Percentiles rank a stretch among this genome's conserved stretches.
Evolutionary conservation across 805 yeast species (phyloP).

Genomic region (Pichia membranifaciens): DNA sequence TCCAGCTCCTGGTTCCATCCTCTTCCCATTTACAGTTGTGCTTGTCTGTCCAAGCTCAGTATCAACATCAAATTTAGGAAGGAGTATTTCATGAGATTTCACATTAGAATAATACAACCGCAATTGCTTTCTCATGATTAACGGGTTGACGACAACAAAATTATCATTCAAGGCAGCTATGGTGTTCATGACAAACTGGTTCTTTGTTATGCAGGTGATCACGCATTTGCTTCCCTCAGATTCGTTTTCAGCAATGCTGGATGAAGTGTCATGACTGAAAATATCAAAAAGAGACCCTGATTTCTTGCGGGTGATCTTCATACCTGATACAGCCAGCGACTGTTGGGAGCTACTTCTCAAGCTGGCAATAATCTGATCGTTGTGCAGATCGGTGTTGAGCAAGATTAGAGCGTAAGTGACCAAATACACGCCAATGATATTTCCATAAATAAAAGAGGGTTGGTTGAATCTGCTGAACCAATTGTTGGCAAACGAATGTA

Average conservation of each 20-base stretch:
- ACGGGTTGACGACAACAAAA: slow-evolving; percentile 12
- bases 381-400: slow-evolving; percentile 73
- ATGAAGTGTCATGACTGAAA: neutral
- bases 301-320: neutral
- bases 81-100: neutral
- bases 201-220: slow-evolving; percentile 28
- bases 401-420: slow-evolving; percentile 66
- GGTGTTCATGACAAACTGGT: slow-evolving; percentile 46
- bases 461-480: slow-evolving; percentile 41
- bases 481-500: slow-evolving; percentile 60
- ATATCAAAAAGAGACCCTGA: slow-evolving; percentile 2
- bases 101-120: neutral
- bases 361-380: slow-evolving; percentile 23
- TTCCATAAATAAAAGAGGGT: slow-evolving; percentile 33
- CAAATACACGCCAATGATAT: slow-evolving; percentile 57
- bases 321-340: neutral
- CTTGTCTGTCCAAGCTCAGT: neutral
- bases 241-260: neutral
- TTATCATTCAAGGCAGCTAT: slow-evolving; percentile 37
- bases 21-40: too few species aligned
- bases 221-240: neutral
- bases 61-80: neutral
- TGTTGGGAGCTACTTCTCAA: neutral
- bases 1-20: too few species aligned
- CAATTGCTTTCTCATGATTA: slow-evolving; percentile 1